A percentile compares a stretch with the other conserved stretches of the same genome.
phyloP scores from a whole-genome alignment of 2,329 filamentous ascomycete species.

The Cladophialophora carrionii region DNA sequence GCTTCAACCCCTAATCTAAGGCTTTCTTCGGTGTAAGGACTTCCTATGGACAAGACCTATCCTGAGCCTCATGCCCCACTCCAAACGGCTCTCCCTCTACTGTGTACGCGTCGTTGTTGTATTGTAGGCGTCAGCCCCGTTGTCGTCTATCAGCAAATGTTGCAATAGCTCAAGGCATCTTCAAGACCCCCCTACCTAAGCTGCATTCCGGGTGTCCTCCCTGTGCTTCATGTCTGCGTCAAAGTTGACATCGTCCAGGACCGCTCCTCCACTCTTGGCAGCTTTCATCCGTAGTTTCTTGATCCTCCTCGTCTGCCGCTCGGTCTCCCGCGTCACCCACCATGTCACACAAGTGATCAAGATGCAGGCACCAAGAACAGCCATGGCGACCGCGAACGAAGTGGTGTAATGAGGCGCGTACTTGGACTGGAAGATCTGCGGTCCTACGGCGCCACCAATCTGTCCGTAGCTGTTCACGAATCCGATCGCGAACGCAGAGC shows the following conservation, averaged over 20 bases:
- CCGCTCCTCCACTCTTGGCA: constrained; percentile 47
- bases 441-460: constrained; percentile 54
- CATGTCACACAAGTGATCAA: constrained; percentile 50
- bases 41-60: too few species aligned
- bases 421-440: constrained; percentile 52
- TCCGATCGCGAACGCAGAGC: constrained; percentile 56
- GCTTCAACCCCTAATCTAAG: too few species aligned
- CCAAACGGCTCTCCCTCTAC: too few species aligned
- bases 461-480: constrained; percentile 57
- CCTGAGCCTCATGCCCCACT: too few species aligned
- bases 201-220: constrained; percentile 1
- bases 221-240: constrained; percentile 44
- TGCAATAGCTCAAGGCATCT: not conserved
- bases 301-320: constrained; percentile 51
- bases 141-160: not conserved
- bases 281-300: constrained; percentile 51
- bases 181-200: not conserved
- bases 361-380: constrained; percentile 50
- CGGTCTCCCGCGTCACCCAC: constrained; percentile 52
- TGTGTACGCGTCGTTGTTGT: not conserved
- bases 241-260: constrained; percentile 51
- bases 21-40: too few species aligned
- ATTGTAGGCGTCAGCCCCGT: not conserved
- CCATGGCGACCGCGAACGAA: constrained; percentile 53
- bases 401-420: constrained; percentile 53